phyloP scores from a whole-genome alignment of 352 stramenopile species.

The Albugo candida region DNA sequence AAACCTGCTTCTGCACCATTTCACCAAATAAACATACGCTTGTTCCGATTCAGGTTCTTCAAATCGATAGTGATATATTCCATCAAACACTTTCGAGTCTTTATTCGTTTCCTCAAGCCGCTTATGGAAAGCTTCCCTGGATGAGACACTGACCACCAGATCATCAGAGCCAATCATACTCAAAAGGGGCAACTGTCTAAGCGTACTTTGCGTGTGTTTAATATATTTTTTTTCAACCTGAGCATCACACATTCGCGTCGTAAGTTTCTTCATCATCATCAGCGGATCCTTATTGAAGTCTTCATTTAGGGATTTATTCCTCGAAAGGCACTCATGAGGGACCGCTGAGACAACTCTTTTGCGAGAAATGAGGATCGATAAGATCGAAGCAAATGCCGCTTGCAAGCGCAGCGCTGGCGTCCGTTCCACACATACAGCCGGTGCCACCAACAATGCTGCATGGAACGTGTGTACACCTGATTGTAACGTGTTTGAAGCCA shows the following conservation, averaged over 20 bases:
- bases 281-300: constrained; percentile 1
- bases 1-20: too few relatives aligned
- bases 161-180: constrained; percentile 26
- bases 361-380: neutral
- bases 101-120: constrained; percentile 27
- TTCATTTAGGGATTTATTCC: neutral
- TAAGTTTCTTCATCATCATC: neutral
- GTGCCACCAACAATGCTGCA: neutral
- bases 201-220: neutral
- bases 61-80: constrained; percentile 31
- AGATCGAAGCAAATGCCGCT: neutral
- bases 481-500: neutral
- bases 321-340: neutral
- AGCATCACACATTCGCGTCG: neutral
- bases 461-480: neutral
- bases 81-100: constrained; percentile 29
- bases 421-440: constrained; percentile 1
- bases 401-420: neutral
- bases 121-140: constrained; percentile 24
- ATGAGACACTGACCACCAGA: constrained; percentile 23
- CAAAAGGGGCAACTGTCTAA: neutral
- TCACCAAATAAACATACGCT: constrained; percentile 6
- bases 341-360: neutral
- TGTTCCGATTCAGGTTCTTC: constrained; percentile 36
- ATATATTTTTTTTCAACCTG: neutral